These are phyloP conservation scores for Blastobotrys arbuscula DNA, from an alignment of 1,139 yeast species.

Conservation along the genomic window DNA sequence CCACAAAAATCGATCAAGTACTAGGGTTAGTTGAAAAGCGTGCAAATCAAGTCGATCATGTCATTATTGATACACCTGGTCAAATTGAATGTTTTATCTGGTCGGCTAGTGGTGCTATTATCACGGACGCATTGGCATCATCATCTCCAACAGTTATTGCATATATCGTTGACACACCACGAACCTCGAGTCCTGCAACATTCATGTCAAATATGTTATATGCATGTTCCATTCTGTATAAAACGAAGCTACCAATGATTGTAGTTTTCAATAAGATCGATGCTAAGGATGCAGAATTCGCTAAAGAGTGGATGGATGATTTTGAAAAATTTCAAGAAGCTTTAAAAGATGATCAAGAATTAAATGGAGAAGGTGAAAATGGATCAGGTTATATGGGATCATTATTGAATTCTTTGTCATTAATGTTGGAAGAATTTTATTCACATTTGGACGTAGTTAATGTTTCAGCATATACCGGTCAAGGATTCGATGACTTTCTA, in stretches of 20 bases:
- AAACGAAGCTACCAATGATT: conserved; percentile 95
- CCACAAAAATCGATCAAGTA: conserved; percentile 96
- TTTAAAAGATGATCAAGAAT: conserved; percentile 50
- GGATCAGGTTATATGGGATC: conserved; percentile 95
- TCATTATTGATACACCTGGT: conserved; percentile 95
- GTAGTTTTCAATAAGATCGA: conserved; percentile 95
- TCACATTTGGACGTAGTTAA: conserved; percentile 88
- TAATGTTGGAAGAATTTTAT: conserved; percentile 95
- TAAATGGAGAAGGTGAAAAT: conserved; percentile 59
- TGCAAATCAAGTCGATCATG: conserved; percentile 53
- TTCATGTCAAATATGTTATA: conserved; percentile 97
- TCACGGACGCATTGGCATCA: conserved; percentile 95
- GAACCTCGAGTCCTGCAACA: conserved; percentile 90
- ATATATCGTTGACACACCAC: conserved; percentile 92
- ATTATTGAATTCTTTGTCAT: conserved; percentile 86
- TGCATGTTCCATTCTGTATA: conserved; percentile 94
- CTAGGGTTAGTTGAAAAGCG: conserved; percentile 79
- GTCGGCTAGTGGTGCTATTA: conserved; percentile 93
- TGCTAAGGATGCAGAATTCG: conserved; percentile 76
- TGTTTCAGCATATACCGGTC: conserved; percentile 88
- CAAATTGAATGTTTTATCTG: conserved; percentile 93
- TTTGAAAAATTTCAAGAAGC: conserved; percentile 88
- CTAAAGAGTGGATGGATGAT: conserved; percentile 96
- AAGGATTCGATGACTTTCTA: conserved; percentile 87
- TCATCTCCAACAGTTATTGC: conserved; percentile 94